phyloP scores from a whole-genome alignment of 1,284 basidiomycete species.

The Volvariella volvacea region DNA sequence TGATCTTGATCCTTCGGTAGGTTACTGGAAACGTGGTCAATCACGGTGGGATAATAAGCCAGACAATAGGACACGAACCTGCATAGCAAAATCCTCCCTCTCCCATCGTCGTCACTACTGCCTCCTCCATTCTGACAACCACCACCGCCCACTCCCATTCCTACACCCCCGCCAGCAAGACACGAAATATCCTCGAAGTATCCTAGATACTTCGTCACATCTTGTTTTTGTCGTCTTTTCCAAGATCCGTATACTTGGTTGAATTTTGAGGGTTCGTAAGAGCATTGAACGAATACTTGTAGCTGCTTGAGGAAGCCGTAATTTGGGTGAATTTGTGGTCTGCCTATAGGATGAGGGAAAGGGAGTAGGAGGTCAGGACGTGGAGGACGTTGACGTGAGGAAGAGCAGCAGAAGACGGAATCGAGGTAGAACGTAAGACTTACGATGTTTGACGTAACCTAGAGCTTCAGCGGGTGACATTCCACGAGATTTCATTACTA shows the following conservation, averaged over 20 bases:
- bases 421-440: no score
- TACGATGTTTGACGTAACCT: constrained; percentile 42
- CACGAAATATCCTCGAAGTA: constrained; percentile 41
- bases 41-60: constrained; percentile 2
- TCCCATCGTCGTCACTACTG: not conserved
- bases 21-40: constrained; percentile 27
- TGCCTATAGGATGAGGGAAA: constrained; percentile 25
- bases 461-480: constrained; percentile 39
- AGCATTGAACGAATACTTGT: constrained; percentile 44
- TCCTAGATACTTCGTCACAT: constrained; percentile 44
- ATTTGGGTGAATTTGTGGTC: constrained; percentile 52
- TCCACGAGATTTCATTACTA: constrained; percentile 49
- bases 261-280: constrained; percentile 33
- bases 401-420: no score
- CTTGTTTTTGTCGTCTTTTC: constrained; percentile 46
- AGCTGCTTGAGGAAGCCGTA: constrained; percentile 60
- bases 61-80: not conserved
- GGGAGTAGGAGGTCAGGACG: not conserved
- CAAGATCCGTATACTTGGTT: constrained; percentile 44
- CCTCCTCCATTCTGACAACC: not conserved
- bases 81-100: constrained; percentile 11
- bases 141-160: constrained; percentile 37
- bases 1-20: constrained; percentile 45
- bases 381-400: no score
- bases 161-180: constrained; percentile 39